Evolutionary conservation across 225 moss, liverwort and hornwort species (phyloP), one percentile per base, ranked within the genome.

Genomic region (Bryum argenteum): DNA sequence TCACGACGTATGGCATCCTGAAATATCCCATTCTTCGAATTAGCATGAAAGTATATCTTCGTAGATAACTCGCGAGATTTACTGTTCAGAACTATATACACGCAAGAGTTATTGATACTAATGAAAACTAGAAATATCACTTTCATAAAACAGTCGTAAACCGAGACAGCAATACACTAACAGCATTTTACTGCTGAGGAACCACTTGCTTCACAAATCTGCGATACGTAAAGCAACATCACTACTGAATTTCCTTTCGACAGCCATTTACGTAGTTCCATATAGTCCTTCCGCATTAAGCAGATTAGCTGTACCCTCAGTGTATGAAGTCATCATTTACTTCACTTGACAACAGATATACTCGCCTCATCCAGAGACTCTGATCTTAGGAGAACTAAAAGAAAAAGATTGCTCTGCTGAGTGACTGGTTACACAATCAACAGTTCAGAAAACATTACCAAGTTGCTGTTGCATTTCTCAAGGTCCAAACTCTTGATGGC

Each of bases 401-500:
- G 19, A 53, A 42, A 19, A 63, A 54, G 6, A 52, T 68, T 60
- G 40, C 59, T 61, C 58, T 23, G 44, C 51, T 71, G 63, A 38
- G 20, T 76, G 60, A 47, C 21, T 47, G 51, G 67, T 70, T 59
- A 10, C 69, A 74, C 28, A 28, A 44, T 54, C 1, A 69, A 73
- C n/a, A 62, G 73, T n/a, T 70, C 19, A 71, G 80, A 73, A 75
- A 37, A 73, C 47, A 7, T 83, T 86, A 89, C 89, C 90, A 91
- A 70, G 78, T 88, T 93, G 71, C 85, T 90, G 68, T 84, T 88
- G 83, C 96, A 97, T 78, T 83, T 97, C 75, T 93, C 96, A 37
- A 93, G 91, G 80, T 97, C 87, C 89, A 97, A 71, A 61, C 83
- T 88, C 77, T 97, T 97, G 71, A 97, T 85, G 58, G 96, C 96